Percentiles rank a stretch among this genome's conserved stretches.
Conservation (phyloP, 2,329 filamentous ascomycete genomes). For the Westerdykella aurantiaca region DNA sequence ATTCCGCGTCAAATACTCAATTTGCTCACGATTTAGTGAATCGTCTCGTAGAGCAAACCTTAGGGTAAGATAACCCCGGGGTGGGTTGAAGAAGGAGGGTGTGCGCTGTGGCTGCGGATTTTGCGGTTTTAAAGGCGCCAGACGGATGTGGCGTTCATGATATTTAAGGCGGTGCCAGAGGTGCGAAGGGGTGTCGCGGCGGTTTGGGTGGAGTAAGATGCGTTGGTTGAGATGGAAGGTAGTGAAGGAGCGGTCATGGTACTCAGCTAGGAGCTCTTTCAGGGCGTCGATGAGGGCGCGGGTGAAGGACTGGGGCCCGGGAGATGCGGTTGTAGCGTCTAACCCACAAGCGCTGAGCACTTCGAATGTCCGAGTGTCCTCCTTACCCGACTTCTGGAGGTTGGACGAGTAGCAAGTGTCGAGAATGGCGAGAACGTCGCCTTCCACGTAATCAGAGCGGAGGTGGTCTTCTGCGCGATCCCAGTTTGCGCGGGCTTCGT, state of each 20-base stretch:
- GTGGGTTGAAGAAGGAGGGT: constrained; percentile 2
- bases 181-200: constrained; percentile 23
- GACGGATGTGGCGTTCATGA: constrained; percentile 27
- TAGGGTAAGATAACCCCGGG: constrained; percentile 27
- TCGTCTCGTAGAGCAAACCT: constrained; percentile 26
- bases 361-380: constrained; percentile 26
- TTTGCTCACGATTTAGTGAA: constrained; percentile 22
- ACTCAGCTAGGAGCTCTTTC: constrained; percentile 17
- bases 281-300: constrained; percentile 30
- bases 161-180: constrained; percentile 21
- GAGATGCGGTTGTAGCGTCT: constrained; percentile 23
- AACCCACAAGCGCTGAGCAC: constrained; percentile 27
- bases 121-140: constrained; percentile 21
- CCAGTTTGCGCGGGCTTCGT: constrained; percentile 30
- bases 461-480: constrained; percentile 29
- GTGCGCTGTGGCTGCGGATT: constrained; percentile 5
- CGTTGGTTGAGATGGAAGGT: constrained; percentile 24
- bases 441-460: constrained; percentile 22
- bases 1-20: constrained; percentile 23
- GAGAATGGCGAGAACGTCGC: constrained; percentile 35
- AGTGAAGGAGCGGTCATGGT: constrained; percentile 21
- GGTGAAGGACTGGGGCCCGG: constrained; percentile 30
- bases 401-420: constrained; percentile 38
- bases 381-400: constrained; percentile 21
- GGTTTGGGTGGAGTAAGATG: constrained; percentile 21